A percentile compares a stretch with the other conserved stretches of the same genome.
These are phyloP conservation scores for Piedraia hortae DNA, from an alignment of 2,329 filamentous ascomycete species.

Conservation along the genomic window DNA sequence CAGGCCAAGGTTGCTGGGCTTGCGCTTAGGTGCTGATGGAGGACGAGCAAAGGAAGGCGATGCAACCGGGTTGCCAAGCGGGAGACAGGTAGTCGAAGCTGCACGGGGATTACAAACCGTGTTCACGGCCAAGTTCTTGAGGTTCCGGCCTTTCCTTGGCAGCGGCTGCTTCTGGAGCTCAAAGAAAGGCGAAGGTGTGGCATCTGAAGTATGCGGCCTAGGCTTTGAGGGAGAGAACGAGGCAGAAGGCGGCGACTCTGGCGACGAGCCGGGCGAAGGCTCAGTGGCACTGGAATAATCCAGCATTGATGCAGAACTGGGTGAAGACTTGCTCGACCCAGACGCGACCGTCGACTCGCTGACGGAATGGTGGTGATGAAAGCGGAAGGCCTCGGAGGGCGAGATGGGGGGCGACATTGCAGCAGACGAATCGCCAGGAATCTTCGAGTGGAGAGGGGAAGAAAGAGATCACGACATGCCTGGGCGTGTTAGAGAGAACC, in stretches of 20 bases:
- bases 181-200: conserved; percentile 26
- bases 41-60: conserved; percentile 63
- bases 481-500: no score
- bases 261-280: conserved; percentile 71
- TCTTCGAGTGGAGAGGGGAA: no score
- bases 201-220: conserved; percentile 21
- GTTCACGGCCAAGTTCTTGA: conserved; percentile 62
- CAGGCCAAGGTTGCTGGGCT: conserved; percentile 50
- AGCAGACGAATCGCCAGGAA: no score
- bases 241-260: conserved; percentile 54
- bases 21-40: conserved; percentile 37
- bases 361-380: conserved; percentile 38
- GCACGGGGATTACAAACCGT: conserved; percentile 24
- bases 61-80: conserved; percentile 25
- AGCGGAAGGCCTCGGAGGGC: conserved; percentile 7
- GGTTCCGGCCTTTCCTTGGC: conserved; percentile 43
- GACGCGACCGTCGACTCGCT: conserved; percentile 46
- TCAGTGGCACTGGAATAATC: conserved; percentile 79
- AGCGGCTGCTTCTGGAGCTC: conserved; percentile 21
- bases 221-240: conserved; percentile 33
- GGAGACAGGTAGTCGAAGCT: conserved; percentile 21
- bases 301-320: conserved; percentile 75
- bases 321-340: conserved; percentile 77
- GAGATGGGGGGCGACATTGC: no score
- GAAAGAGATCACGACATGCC: no score